phyloP scores from a whole-genome alignment of 495 filamentous ascomycete genomes.

The Annulohypoxylon bovei region DNA sequence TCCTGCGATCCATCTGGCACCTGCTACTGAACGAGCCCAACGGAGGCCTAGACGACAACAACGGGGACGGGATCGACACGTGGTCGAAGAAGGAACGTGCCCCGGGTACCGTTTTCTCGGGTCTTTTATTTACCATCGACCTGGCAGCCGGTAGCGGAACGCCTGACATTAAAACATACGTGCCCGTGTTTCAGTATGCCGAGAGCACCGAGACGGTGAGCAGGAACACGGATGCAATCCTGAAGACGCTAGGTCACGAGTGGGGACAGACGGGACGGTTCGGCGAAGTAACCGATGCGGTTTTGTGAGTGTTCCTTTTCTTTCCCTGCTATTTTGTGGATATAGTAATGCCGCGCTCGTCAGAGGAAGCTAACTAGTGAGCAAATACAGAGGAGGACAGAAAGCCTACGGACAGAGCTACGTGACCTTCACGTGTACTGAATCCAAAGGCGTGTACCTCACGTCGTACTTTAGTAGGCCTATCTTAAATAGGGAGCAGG shows the following conservation, averaged over 20 bases:
- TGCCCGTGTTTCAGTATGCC: slow-evolving; percentile 10
- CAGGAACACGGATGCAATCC: not conserved
- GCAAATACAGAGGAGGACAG: not conserved
- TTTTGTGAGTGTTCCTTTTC: slow-evolving; percentile 1
- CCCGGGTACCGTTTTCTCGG: not conserved
- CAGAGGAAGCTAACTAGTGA: not conserved
- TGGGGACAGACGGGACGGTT: slow-evolving; percentile 3
- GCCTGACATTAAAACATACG: slow-evolving; percentile 12
- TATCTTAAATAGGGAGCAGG: not conserved
- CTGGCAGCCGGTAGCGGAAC: not conserved
- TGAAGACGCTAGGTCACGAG: slow-evolving; percentile 2
- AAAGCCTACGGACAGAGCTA: not conserved
- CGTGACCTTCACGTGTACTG: not conserved
- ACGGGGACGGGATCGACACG: slow-evolving; percentile 7
- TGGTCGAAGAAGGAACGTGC: slow-evolving; percentile 1
- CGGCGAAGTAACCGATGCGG: not conserved
- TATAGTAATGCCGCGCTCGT: too few species aligned
- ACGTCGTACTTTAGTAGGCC: slow-evolving; percentile 8
- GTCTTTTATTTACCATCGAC: slow-evolving; percentile 3
- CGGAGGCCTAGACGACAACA: slow-evolving; percentile 1
- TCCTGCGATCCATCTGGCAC: slow-evolving; percentile 12
- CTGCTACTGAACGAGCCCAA: not conserved
- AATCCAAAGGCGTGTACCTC: slow-evolving; percentile 5
- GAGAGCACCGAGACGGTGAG: not conserved
- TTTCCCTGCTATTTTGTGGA: not conserved